Percentiles rank a stretch among this genome's conserved stretches.
Evolutionary conservation across 495 filamentous ascomycete species (phyloP).

Genomic region (Neurospora sublineolata): DNA sequence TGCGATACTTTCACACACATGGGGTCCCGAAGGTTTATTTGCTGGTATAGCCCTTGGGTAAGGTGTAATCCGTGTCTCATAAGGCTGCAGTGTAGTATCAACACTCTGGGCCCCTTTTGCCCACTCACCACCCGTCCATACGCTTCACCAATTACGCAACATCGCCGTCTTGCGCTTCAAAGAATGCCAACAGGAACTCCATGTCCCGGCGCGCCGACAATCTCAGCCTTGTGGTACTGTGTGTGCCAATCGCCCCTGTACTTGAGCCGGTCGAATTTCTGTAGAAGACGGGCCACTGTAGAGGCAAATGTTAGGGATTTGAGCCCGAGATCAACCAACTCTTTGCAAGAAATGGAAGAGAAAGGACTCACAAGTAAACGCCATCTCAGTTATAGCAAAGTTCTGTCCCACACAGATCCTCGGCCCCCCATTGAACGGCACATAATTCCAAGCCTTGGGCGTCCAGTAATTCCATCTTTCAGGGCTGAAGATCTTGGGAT

Average conservation of each 20-base stretch:
- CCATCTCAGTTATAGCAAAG: slow-evolving; percentile 48
- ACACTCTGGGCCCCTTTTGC: background rate
- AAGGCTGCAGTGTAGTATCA: background rate
- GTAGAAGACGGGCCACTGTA: slow-evolving; percentile 44
- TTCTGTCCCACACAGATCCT: slow-evolving; percentile 40
- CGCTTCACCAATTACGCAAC: background rate
- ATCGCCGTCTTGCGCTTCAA: slow-evolving; percentile 19
- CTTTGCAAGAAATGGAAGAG: background rate
- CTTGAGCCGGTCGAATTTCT: slow-evolving; percentile 46
- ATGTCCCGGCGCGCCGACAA: slow-evolving; percentile 28
- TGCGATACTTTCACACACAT: no score
- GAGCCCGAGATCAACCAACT: background rate
- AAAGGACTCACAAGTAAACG: slow-evolving; percentile 24
- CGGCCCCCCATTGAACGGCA: slow-evolving; percentile 52
- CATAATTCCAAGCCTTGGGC: slow-evolving; percentile 49
- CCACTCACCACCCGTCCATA: background rate
- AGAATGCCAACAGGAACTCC: slow-evolving; percentile 27
- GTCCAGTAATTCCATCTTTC: slow-evolving; percentile 44
- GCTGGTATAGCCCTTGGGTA: background rate
- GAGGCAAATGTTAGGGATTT: background rate
- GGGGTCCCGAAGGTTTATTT: no score
- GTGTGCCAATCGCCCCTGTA: slow-evolving; percentile 31
- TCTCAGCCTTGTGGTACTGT: slow-evolving; percentile 27
- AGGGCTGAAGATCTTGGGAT: slow-evolving; percentile 41
- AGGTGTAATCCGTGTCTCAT: background rate